Conservation (phyloP, 768 basidiomycete species). For the Rossbeevera mucosa region DNA sequence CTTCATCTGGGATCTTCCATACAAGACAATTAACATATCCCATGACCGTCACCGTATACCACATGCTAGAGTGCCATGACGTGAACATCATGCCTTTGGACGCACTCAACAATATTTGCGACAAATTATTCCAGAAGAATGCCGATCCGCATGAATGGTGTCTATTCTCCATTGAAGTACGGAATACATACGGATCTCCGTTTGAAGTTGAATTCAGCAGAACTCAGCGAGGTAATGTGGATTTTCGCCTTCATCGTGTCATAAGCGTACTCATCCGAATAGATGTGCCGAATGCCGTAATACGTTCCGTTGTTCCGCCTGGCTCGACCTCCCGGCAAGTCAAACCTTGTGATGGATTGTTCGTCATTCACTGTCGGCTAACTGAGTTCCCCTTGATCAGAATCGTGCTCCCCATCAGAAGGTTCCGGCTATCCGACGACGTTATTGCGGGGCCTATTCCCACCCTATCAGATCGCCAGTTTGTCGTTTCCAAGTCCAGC, state of each 20-base stretch:
- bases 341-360: neutral
- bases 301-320: slow-evolving; percentile 69
- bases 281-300: slow-evolving; percentile 41
- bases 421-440: slow-evolving; percentile 57
- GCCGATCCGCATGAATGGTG: slow-evolving; percentile 69
- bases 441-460: slow-evolving; percentile 70
- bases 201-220: slow-evolving; percentile 84
- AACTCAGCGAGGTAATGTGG: slow-evolving; percentile 51
- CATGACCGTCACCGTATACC: slow-evolving; percentile 90
- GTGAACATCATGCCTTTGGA: slow-evolving; percentile 76
- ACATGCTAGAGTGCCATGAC: slow-evolving; percentile 82
- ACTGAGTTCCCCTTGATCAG: slow-evolving; percentile 31
- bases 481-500: slow-evolving; percentile 74
- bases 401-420: slow-evolving; percentile 67
- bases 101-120: slow-evolving; percentile 18
- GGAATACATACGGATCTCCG: slow-evolving; percentile 86
- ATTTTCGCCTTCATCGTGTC: neutral
- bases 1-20: slow-evolving; percentile 58
- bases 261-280: slow-evolving; percentile 4
- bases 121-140: slow-evolving; percentile 33
- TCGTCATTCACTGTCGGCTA: slow-evolving; percentile 1
- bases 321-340: slow-evolving; percentile 79
- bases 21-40: slow-evolving; percentile 87
- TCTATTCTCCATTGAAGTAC: slow-evolving; percentile 84
- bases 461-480: slow-evolving; percentile 82